A percentile compares a stretch with the other conserved stretches of the same genome.
phyloP scores from a whole-genome alignment of 768 basidiomycete species.

The Leccinellum rugosiceps region DNA sequence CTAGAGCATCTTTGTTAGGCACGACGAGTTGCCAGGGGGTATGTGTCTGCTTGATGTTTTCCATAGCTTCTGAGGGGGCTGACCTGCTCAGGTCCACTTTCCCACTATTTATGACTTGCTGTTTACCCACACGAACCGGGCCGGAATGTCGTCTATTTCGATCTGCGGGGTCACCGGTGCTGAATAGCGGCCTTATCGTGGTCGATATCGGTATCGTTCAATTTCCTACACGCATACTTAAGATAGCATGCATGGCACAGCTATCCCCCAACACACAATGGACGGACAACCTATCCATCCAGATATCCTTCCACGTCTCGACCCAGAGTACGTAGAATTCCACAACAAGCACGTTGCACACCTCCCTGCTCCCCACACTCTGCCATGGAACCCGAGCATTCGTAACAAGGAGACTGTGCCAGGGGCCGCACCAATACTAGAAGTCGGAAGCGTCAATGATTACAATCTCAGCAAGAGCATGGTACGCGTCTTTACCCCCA shows the following conservation, averaged over 20 bases:
- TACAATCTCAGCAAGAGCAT: slow-evolving; percentile 49
- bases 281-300: slow-evolving; percentile 55
- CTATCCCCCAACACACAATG: slow-evolving; percentile 15
- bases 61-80: slow-evolving; percentile 14
- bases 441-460: slow-evolving; percentile 55
- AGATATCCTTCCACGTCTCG: slow-evolving; percentile 52
- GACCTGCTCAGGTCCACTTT: background rate
- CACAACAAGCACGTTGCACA: slow-evolving; percentile 50
- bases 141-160: slow-evolving; percentile 6
- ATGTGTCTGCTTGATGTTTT: slow-evolving; percentile 38
- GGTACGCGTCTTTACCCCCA: slow-evolving; percentile 63
- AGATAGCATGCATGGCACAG: slow-evolving; percentile 3
- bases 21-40: slow-evolving; percentile 41
- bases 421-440: slow-evolving; percentile 53
- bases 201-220: background rate
- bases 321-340: slow-evolving; percentile 65
- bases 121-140: background rate
- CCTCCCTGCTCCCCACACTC: slow-evolving; percentile 47
- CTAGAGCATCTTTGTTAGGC: slow-evolving; percentile 49
- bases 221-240: slow-evolving; percentile 10
- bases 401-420: slow-evolving; percentile 52
- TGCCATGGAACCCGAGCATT: slow-evolving; percentile 60
- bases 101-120: slow-evolving; percentile 3
- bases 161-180: background rate
- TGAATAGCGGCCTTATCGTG: background rate